Evolutionary conservation across 2,329 filamentous ascomycete species (phyloP).

Genomic region (Phyllosticta citriasiana): DNA sequence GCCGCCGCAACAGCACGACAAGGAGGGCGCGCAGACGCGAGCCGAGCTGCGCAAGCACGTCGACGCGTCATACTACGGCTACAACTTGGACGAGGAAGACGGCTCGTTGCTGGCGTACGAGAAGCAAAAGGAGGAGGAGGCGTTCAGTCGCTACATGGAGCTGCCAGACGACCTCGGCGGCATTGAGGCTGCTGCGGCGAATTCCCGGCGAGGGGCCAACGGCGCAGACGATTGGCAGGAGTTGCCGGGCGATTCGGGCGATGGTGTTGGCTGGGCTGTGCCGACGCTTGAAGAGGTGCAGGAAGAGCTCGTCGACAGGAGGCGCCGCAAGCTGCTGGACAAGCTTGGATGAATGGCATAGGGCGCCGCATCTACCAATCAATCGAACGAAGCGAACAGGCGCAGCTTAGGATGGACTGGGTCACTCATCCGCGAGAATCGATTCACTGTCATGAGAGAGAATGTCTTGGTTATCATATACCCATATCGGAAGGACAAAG

Average conservation of each 20-base stretch:
- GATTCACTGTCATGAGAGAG: background rate
- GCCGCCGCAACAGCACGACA: constrained; percentile 29
- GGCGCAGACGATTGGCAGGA: constrained; percentile 56
- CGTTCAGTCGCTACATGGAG: constrained; percentile 56
- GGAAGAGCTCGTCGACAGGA: constrained; percentile 78
- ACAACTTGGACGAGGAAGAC: constrained; percentile 86
- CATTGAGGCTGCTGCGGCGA: background rate
- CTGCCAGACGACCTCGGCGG: constrained; percentile 49
- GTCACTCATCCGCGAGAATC: background rate
- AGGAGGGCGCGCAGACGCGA: constrained; percentile 53
- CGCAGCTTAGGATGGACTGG: background rate
- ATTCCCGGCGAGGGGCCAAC: constrained; percentile 14
- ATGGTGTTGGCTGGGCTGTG: constrained; percentile 71
- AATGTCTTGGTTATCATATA: background rate
- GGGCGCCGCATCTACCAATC: background rate
- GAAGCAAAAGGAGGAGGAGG: constrained; percentile 71
- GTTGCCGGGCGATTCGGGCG: constrained; percentile 76
- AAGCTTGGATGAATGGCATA: constrained; percentile 46
- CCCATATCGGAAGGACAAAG: background rate
- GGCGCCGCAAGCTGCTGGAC: constrained; percentile 73
- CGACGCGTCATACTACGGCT: constrained; percentile 93
- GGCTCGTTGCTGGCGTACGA: constrained; percentile 73
- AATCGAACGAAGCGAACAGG: background rate
- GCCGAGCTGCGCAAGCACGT: constrained; percentile 66
- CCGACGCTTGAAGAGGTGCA: constrained; percentile 90